These are phyloP conservation scores for Mercurialis annua DNA, from an alignment of 345 rosid genomes.

Conservation along the genomic window DNA sequence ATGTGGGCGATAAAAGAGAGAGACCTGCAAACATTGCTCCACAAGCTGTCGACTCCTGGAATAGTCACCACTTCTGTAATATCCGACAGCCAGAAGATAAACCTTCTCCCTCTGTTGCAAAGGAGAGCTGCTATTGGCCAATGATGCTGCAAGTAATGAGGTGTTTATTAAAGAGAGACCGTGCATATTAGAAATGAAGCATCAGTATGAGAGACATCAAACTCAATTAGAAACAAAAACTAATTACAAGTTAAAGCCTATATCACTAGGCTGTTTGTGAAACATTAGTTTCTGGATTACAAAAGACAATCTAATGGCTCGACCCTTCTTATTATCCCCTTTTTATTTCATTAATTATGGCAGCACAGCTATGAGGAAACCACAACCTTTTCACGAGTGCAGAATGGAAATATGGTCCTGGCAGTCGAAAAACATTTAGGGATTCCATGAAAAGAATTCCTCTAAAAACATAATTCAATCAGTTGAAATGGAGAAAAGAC, in stretches of 20 bases:
- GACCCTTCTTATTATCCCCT: too few species aligned
- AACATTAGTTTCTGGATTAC: neutral
- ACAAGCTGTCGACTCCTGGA: slow-evolving; percentile 62
- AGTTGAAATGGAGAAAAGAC: neutral
- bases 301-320: neutral
- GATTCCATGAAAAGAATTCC: neutral
- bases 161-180: neutral
- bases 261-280: neutral
- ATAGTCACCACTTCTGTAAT: slow-evolving; percentile 64
- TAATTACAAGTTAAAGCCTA: neutral
- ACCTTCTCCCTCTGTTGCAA: slow-evolving; percentile 47
- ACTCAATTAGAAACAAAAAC: neutral
- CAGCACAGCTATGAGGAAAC: neutral
- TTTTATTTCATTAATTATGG: too few species aligned
- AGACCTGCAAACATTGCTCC: slow-evolving; percentile 68
- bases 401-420: neutral
- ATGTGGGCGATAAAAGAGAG: neutral
- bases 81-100: slow-evolving; percentile 83
- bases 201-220: slow-evolving; percentile 5
- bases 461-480: neutral
- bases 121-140: slow-evolving; percentile 43
- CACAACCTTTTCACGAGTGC: neutral
- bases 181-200: neutral
- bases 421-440: neutral
- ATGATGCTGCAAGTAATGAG: slow-evolving; percentile 47